A percentile compares a stretch with the other conserved stretches of the same genome.
Evolutionary conservation across 164 flowering plant species (phyloP).

Genomic region (Tinospora cordifolia): DNA sequence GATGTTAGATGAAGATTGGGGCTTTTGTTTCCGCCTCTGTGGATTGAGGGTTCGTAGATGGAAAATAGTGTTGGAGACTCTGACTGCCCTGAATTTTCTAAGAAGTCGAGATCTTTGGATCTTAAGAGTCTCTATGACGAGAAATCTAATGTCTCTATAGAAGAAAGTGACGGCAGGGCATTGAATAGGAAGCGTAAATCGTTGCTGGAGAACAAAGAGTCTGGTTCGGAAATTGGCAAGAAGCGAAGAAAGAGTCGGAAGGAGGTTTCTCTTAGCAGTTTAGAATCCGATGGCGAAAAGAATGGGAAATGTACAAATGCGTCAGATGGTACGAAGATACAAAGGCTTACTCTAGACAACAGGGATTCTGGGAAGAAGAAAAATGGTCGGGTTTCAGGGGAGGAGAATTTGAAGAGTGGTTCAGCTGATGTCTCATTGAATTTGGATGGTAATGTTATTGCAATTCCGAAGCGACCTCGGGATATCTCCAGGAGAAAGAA

Average conservation of each 20-base stretch:
- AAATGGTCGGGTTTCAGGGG: constrained; percentile 4
- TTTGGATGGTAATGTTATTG: constrained; percentile 33
- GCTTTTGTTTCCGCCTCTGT: constrained; percentile 22
- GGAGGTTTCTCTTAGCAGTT: constrained; percentile 39
- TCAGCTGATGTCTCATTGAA: constrained; percentile 22
- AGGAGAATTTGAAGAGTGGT: constrained; percentile 15
- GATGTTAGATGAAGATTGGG: constrained; percentile 46
- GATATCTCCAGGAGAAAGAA: constrained; percentile 53
- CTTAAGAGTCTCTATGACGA: constrained; percentile 41
- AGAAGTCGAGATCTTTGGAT: constrained; percentile 61
- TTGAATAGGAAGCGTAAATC: constrained; percentile 28
- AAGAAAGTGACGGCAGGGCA: constrained; percentile 8
- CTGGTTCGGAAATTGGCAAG: constrained; percentile 17
- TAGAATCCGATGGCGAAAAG: constrained; percentile 25
- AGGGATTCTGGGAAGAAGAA: constrained; percentile 10
- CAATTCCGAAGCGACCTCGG: constrained; percentile 60
- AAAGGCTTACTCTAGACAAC: constrained; percentile 6
- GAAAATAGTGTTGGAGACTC: constrained; percentile 46
- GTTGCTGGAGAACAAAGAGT: constrained; percentile 17
- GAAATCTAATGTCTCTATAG: constrained; percentile 21
- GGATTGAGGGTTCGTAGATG: constrained; percentile 53
- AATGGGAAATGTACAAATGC: constrained; percentile 32
- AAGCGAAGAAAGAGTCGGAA: constrained; percentile 42
- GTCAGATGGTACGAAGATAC: constrained; percentile 19
- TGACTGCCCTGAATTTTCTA: constrained; percentile 35